These are phyloP conservation scores for Phascolomyces articulosus DNA, from an alignment of 371 early-diverging fungal genomes.

Conservation along the genomic window DNA sequence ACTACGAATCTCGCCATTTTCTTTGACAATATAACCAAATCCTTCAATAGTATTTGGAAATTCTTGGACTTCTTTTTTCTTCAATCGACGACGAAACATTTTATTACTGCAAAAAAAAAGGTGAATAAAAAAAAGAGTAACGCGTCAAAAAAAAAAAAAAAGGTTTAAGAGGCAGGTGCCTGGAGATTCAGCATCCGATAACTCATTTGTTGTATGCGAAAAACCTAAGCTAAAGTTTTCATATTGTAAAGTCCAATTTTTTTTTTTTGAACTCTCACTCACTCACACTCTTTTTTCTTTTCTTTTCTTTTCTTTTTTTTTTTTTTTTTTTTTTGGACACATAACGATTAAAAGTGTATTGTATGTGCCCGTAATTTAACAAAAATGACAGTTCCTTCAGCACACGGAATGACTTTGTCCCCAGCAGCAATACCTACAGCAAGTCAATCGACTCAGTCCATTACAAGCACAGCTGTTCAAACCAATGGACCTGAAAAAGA, in stretches of 20 bases:
- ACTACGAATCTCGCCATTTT: constrained; percentile 40
- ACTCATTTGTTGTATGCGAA: not conserved
- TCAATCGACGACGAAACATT: constrained; percentile 28
- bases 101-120: not conserved
- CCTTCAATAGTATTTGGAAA: constrained; percentile 40
- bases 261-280: too few relatives aligned
- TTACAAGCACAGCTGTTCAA: constrained; percentile 16
- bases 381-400: constrained; percentile 6
- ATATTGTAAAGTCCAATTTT: too few relatives aligned
- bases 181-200: too few relatives aligned
- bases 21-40: constrained; percentile 45
- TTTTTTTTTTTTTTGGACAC: too few relatives aligned
- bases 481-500: constrained; percentile 42
- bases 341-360: too few relatives aligned
- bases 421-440: constrained; percentile 15
- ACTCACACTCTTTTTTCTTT: too few relatives aligned
- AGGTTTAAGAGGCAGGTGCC: too few relatives aligned
- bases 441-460: constrained; percentile 13
- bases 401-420: constrained; percentile 3
- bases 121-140: not conserved
- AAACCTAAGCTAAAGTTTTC: too few relatives aligned
- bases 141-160: not conserved
- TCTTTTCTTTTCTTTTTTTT: too few relatives aligned
- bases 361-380: not conserved
- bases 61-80: constrained; percentile 23